Evolutionary conservation across 2,329 filamentous ascomycete genomes (phyloP).

Genomic region (Trichoderma asperellum): DNA sequence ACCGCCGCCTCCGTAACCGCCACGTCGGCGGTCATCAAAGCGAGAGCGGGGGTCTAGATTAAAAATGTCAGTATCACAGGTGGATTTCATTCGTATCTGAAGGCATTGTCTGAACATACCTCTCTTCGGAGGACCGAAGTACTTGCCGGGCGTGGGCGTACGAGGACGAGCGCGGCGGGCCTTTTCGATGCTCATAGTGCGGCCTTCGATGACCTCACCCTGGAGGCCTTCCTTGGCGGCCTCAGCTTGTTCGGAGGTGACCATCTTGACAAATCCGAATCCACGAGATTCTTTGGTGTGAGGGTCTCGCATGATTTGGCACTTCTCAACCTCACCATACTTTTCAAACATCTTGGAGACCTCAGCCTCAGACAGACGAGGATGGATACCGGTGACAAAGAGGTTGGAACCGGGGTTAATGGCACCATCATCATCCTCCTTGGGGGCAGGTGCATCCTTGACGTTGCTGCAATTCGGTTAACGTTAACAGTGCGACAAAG

Average conservation of each 20-base stretch:
- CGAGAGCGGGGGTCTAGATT: constrained; percentile 46
- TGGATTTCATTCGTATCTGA: constrained; percentile 29
- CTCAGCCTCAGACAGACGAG: constrained; percentile 84
- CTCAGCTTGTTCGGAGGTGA: constrained; percentile 90
- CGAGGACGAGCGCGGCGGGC: constrained; percentile 92
- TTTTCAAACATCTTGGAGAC: constrained; percentile 97
- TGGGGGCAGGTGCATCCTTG: constrained; percentile 57
- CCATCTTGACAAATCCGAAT: constrained; percentile 99
- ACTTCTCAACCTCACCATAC: constrained; percentile 98
- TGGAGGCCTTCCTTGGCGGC: constrained; percentile 95
- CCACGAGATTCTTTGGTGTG: constrained; percentile 98
- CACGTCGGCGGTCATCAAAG: constrained; percentile 67
- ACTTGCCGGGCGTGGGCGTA: constrained; percentile 97
- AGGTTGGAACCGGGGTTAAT: constrained; percentile 96
- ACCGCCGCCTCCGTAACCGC: constrained; percentile 58
- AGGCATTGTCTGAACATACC: constrained; percentile 61
- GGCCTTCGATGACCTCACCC: constrained; percentile 91
- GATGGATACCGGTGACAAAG: constrained; percentile 97
- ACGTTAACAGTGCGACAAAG: constrained; percentile 26
- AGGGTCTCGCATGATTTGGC: constrained; percentile 99
- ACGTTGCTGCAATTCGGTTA: constrained; percentile 43
- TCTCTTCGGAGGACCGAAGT: constrained; percentile 97
- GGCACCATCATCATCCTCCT: constrained; percentile 74
- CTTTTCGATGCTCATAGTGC: constrained; percentile 98
- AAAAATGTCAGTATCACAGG: neutral